Percentiles rank a stretch among this genome's conserved stretches.
These are phyloP conservation scores for Pyrenophora tritici-repentis DNA, from an alignment of 2,329 filamentous ascomycete species.

Conservation along the genomic window DNA sequence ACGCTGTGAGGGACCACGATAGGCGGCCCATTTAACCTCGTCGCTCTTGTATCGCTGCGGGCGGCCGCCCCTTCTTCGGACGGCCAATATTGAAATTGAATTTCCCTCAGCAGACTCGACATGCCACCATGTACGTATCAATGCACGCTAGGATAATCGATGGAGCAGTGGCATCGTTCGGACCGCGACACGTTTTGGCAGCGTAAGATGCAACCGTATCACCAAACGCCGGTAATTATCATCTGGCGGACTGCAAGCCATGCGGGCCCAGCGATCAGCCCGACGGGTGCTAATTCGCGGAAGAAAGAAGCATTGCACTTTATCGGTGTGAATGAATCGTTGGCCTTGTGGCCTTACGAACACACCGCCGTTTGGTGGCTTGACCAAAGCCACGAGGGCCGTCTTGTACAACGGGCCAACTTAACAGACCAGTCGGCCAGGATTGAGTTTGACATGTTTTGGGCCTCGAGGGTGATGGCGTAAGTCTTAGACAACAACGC, in stretches of 20 bases:
- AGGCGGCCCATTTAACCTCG: conserved; percentile 19
- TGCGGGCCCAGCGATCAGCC: conserved; percentile 17
- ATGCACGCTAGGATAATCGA: too few species aligned
- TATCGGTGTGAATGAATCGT: conserved; percentile 27
- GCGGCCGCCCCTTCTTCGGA: conserved; percentile 23
- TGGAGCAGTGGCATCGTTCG: background rate
- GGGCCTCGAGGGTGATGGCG: conserved; percentile 9
- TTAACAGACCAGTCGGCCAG: background rate
- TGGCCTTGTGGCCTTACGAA: conserved; percentile 7
- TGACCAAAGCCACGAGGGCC: background rate
- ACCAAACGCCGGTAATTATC: conserved; percentile 18
- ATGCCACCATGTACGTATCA: background rate
- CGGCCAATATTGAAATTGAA: background rate
- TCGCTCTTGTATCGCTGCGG: conserved; percentile 20
- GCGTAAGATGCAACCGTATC: conserved; percentile 7
- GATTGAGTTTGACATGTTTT: conserved; percentile 1
- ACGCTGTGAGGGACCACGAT: conserved; percentile 22
- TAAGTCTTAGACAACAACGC: conserved; percentile 16
- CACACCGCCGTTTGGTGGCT: conserved; percentile 19
- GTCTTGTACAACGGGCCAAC: background rate
- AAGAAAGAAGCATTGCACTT: conserved; percentile 12
- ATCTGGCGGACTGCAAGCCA: conserved; percentile 21
- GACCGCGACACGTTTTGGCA: conserved; percentile 5
- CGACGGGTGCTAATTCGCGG: conserved; percentile 21
- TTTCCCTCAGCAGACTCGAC: background rate